Conservation (phyloP, 2,329 filamentous ascomycete species). For the Trichophyton rubrum region DNA sequence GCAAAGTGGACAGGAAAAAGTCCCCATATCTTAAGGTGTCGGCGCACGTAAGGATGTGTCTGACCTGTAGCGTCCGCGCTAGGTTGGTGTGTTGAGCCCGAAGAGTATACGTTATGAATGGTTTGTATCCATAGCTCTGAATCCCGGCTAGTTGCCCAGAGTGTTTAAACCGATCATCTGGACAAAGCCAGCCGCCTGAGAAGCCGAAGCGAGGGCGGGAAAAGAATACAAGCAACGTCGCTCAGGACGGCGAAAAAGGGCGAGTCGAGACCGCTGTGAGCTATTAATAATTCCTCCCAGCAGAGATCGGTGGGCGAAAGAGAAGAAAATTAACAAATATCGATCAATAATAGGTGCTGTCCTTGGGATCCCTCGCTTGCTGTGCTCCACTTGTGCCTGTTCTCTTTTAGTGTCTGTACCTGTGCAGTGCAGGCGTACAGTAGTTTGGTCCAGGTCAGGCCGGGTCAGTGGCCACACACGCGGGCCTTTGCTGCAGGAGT, state of each 20-base stretch:
- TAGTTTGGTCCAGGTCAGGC: not conserved
- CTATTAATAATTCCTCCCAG: too few relatives aligned
- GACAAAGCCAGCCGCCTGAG: not conserved
- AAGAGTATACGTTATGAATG: not conserved
- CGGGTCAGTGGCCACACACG: not conserved
- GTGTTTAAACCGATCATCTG: not conserved
- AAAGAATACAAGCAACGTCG: not conserved
- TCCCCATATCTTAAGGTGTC: not conserved
- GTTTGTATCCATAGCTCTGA: not conserved
- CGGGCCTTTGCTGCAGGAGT: not conserved
- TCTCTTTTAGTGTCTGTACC: not conserved
- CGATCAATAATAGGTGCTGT: not conserved
- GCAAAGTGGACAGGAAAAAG: not conserved
- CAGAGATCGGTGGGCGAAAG: too few relatives aligned
- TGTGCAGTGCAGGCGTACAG: not conserved
- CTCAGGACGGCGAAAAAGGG: not conserved
- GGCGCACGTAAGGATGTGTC: not conserved
- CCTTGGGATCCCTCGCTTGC: not conserved
- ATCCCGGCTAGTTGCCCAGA: not conserved
- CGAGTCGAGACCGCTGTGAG: not conserved
- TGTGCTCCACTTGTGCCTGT: not conserved
- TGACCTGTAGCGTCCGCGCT: not conserved
- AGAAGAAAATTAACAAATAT: not conserved
- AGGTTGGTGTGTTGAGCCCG: not conserved
- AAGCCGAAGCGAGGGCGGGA: not conserved